Conservation (phyloP, 2,329 filamentous ascomycete genomes). For the Aspergillus melleus region DNA sequence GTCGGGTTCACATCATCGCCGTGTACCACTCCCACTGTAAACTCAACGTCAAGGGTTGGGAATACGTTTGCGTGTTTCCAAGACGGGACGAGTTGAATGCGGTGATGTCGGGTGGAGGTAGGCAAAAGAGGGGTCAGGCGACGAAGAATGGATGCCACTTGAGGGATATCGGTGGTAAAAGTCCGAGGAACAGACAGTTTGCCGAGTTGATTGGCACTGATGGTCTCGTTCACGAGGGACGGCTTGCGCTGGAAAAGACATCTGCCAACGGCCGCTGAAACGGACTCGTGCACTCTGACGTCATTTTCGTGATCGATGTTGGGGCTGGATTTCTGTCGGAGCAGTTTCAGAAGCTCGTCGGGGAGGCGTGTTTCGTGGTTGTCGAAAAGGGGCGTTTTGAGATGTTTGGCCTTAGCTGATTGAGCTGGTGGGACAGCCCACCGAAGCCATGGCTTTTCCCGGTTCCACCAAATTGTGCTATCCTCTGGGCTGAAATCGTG, state of each 20-base stretch:
- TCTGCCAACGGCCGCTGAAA: slow-evolving; percentile 40
- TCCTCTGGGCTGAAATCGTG: slow-evolving; percentile 25
- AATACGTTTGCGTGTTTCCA: slow-evolving; percentile 20
- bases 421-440: slow-evolving; percentile 35
- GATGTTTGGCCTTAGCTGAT: slow-evolving; percentile 15
- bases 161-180: slow-evolving; percentile 37
- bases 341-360: slow-evolving; percentile 32
- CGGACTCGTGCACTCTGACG: slow-evolving; percentile 28
- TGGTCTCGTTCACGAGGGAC: slow-evolving; percentile 16
- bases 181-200: slow-evolving; percentile 29
- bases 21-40: slow-evolving; percentile 13
- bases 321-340: slow-evolving; percentile 18
- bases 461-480: slow-evolving; percentile 32
- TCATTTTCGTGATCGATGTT: background rate
- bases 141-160: slow-evolving; percentile 33
- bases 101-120: slow-evolving; percentile 21
- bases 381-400: slow-evolving; percentile 28
- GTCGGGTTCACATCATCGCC: background rate
- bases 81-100: slow-evolving; percentile 37
- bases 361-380: slow-evolving; percentile 33
- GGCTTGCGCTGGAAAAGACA: slow-evolving; percentile 37
- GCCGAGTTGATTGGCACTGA: slow-evolving; percentile 34
- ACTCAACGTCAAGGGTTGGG: slow-evolving; percentile 37
- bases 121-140: slow-evolving; percentile 20
- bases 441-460: slow-evolving; percentile 37